phyloP scores from a whole-genome alignment of 495 filamentous ascomycete species.

The Penicillium lagena region DNA sequence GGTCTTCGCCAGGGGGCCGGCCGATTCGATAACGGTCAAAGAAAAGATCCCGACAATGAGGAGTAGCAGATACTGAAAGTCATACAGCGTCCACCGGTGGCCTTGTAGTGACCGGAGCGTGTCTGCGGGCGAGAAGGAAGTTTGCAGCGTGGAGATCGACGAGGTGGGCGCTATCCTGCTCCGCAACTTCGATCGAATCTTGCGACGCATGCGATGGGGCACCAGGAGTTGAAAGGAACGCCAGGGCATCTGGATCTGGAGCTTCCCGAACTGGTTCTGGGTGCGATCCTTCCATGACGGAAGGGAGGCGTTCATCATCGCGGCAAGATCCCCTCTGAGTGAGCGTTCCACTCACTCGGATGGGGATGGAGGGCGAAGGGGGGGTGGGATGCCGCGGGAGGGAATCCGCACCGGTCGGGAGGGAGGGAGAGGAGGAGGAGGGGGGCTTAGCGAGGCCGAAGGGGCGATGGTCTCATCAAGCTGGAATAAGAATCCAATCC shows the following conservation, averaged over 20 bases:
- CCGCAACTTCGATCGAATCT: constrained; percentile 67
- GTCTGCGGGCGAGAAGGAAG: constrained; percentile 69
- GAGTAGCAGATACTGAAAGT: constrained; percentile 77
- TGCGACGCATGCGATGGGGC: constrained; percentile 65
- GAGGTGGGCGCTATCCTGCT: constrained; percentile 64
- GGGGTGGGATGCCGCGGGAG: constrained; percentile 18
- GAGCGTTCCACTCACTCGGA: constrained; percentile 16
- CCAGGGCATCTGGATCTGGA: constrained; percentile 45
- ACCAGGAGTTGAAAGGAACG: constrained; percentile 47
- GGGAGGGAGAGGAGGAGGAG: constrained; percentile 5
- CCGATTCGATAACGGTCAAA: constrained; percentile 68
- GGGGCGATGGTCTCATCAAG: too few relatives aligned
- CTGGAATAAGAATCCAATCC: too few relatives aligned
- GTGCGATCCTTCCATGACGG: constrained; percentile 47
- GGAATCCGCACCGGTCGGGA: constrained; percentile 1
- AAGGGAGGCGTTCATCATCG: constrained; percentile 34
- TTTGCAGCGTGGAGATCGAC: constrained; percentile 69
- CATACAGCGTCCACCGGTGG: constrained; percentile 78
- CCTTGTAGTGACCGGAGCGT: constrained; percentile 64
- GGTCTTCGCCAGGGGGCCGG: constrained; percentile 67
- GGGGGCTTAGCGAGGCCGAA: constrained; percentile 16
- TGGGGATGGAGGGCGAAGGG: constrained; percentile 6
- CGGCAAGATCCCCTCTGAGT: constrained; percentile 18
- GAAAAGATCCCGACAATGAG: constrained; percentile 72
- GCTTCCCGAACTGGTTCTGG: constrained; percentile 41